Evolutionary conservation across 805 yeast species (phyloP).

Genomic region (Candida caryicola): DNA sequence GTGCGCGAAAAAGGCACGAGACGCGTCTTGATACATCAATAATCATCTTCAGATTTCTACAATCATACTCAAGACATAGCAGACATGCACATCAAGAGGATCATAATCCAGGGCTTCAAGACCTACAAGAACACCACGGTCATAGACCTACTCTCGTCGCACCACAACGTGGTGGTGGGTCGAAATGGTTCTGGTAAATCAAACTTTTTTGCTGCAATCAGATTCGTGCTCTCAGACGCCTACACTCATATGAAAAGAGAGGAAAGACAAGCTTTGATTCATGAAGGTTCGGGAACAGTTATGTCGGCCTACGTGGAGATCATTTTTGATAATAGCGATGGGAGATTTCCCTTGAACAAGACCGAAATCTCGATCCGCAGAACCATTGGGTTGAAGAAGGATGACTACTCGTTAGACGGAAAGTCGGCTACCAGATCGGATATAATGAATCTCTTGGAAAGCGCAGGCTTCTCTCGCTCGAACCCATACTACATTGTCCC

Average conservation of each 20-base stretch:
- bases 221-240: conserved; percentile 89
- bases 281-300: conserved; percentile 86
- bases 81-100: conserved; percentile 47
- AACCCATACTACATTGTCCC: conserved; percentile 97
- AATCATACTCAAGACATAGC: too few species aligned
- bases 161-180: conserved; percentile 81
- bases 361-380: conserved; percentile 75
- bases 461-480: conserved; percentile 87
- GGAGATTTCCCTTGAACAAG: conserved; percentile 67
- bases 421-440: conserved; percentile 78
- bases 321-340: conserved; percentile 75
- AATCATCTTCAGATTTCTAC: too few species aligned
- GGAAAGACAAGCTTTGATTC: conserved; percentile 82
- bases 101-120: conserved; percentile 87
- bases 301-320: conserved; percentile 93
- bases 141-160: conserved; percentile 73
- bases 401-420: conserved; percentile 83
- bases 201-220: conserved; percentile 89
- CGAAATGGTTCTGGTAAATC: conserved; percentile 97
- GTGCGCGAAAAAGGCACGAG: too few species aligned
- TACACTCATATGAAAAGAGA: conserved; percentile 80
- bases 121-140: conserved; percentile 84
- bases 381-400: conserved; percentile 90
- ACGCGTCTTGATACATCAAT: too few species aligned
- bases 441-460: conserved; percentile 75